Base-by-base conservation (phyloP, 83 land plant genomes). In the Picea abies region DNA sequence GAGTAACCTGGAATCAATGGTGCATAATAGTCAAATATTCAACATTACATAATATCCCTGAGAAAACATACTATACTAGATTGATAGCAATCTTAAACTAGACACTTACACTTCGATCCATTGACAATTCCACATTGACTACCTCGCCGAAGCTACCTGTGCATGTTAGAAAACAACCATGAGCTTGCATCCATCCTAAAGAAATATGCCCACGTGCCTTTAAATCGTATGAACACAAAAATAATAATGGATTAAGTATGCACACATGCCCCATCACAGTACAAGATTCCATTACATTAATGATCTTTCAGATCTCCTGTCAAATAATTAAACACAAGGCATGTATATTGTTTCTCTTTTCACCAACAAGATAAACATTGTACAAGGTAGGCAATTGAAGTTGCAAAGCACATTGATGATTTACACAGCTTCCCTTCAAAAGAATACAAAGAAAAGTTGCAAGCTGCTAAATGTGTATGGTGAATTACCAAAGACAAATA, bases 121-220 rank as follows among this genome's bases (percentile, higher is more conserved):
- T 92, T 77, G 89, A 63, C 84, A 93, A 81, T 83, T 88, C 89
- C 81, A 92, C 96, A 89, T 84, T 75, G 11, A 87, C 90, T 69
- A 94, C 89, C 66, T 94, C 96, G 23, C 96, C 96, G 86, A 85
- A 94, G 81, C 84, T 94, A 80, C 95, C 96, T 94, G 68, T 78
- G 83, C 63, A 63, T 37, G 22, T 62, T 61, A 10, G 10, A 81
- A 23, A 19, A 77, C 29, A 4, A 76, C 44, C 8, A 3, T 67
- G 37, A 81, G 41, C 49, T 61, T 77, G 56, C 41, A 41, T 29
- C n/a, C 47, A 39, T 65, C 79, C 52, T 6, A 81, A 23, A 17
- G 10, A 79, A 39, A 75, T 75, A 49, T 22, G 1, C 23, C 23
- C 4, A 47, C 22, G 7, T 75, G 49, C 5, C 26, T 3, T 75